These are phyloP conservation scores for Cunninghamia lanceolata DNA, from an alignment of 75 land plant species.

Conservation along the genomic window DNA sequence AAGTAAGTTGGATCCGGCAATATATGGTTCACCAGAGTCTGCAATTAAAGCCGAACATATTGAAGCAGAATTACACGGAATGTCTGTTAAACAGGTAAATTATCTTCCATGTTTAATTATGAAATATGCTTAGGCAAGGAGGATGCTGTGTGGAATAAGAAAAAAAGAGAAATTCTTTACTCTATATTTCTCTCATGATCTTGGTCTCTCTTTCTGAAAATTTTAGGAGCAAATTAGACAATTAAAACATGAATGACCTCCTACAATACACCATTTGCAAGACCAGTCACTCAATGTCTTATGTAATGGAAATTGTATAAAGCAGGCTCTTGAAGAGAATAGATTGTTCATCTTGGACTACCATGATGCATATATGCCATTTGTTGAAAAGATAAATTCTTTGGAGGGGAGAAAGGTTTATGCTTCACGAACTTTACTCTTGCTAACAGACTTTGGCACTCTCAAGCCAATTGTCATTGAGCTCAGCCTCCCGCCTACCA, in stretches of 20 bases:
- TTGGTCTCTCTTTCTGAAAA: neutral
- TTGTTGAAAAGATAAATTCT: conserved; percentile 56
- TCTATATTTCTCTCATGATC: neutral
- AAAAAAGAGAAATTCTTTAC: neutral
- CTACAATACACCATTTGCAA: neutral
- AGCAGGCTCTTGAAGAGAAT: conserved; percentile 61
- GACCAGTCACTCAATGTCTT: neutral
- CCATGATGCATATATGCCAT: conserved; percentile 69
- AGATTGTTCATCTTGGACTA: conserved; percentile 68
- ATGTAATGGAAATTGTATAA: neutral
- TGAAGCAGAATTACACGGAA: conserved; percentile 57
- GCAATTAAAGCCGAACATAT: conserved; percentile 63
- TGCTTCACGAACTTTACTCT: conserved; percentile 74
- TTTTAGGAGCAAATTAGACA: neutral
- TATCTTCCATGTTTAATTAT: neutral
- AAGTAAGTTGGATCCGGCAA: conserved; percentile 73
- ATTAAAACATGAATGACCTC: conserved; percentile 2
- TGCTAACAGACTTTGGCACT: conserved; percentile 47
- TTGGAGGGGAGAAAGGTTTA: conserved; percentile 49
- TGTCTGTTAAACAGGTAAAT: conserved; percentile 65
- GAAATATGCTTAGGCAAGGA: neutral
- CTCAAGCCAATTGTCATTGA: conserved; percentile 71
- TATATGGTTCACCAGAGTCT: conserved; percentile 78
- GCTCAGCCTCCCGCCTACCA: conserved; percentile 50
- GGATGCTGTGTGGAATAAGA: neutral